Base-by-base conservation (phyloP, 345 rosid species). In the Orychophragmus violaceus region DNA sequence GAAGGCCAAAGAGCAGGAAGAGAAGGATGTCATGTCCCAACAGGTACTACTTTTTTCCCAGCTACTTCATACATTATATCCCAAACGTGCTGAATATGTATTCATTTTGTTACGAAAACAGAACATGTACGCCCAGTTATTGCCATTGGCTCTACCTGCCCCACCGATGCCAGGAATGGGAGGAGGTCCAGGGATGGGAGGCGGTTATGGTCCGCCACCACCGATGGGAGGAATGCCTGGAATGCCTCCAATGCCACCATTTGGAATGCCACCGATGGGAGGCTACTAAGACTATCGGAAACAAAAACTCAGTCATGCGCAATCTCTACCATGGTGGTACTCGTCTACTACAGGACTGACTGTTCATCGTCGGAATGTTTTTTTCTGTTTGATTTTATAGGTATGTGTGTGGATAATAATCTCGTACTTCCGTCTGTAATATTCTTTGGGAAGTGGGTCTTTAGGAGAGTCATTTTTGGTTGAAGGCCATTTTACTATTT, bases 151-250 rank as follows among this genome's bases (percentile, higher is more conserved):
- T 39, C 72, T 88, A 77, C 97, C 97, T 2, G 97, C 97, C 3
- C 97, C 97, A 2, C 94, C 96, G 3, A 84, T 90, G 88, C 93
- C 97, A 1, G 96, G 96, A 8, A 90, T 90, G 97, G 86, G 80
- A 36, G 82, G 81, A 39, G 68, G 60, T 48, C 64, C 74, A 16
- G 64, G 51, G 29, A 68, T 68, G 74, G 74, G 72, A 45, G 75
- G 74, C 16, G 75, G 70, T 18, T 77, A 67, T 32, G 79, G 71
- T 39, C 82, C 79, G 32, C 80, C 83, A 8, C 88, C 82, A 41
- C 81, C 75, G 1, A 87, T 82, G 87, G 78, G 82, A 0, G 94
- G 95, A 6, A 81, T 85, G 85, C 87, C 83, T 8, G 85, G 87
- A 55, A 82, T 88, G 95, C 74, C 78, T 14, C 78, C 78, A 18